Base-by-base conservation (phyloP, 495 filamentous ascomycete genomes). In the Bombardia bombarda region DNA sequence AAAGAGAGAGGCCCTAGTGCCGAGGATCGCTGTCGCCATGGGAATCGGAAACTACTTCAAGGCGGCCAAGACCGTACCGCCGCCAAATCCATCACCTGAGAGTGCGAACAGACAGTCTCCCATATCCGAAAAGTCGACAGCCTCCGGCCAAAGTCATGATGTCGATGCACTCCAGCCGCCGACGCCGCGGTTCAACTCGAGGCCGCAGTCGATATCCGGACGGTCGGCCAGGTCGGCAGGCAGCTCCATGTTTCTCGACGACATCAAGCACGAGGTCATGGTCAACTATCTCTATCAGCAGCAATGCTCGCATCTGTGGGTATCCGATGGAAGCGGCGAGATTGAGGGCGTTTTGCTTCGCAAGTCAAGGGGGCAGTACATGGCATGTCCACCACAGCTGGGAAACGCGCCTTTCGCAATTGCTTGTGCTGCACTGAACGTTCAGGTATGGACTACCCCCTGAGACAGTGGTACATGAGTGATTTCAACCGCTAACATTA, bases 251-350 rank as follows among this genome's bases (percentile, higher is more conserved):
- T 75, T 82, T 40, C 52, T 84, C 18, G 82, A 86, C 43, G 82
- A 87, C 47, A 85, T 89, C 56, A 87, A 84, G 55, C 83, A 85
- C 56, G 83, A 87, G 54, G 80, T 89, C 42, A 88, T 89, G 84
- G 83, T 83, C 31, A 87, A 84, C 54, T 87, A 83, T 50, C 68
- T 89, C 19, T 84, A 84, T 61, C 84, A 89, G 53, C 83, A 87
- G 55, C 82, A 86, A 60, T 83, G 78, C 40, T 69, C 73, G 12
- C 70, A 77, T 42, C 64, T 86, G 25, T 89, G 84, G 84, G 75
- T 86, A 9, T 75, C 74, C 24, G 79, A 84, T 47, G 74, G 72
- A 20, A 77, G 68, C 37, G 78, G 76, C 2, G 73, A 81, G 49
- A 60, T 79, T 17, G 84, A 89, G 56, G 84, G 84, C 46, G 81